These are phyloP conservation scores for Ceratobasidium sp. DNA, from an alignment of 1,284 basidiomycete species.

Conservation along the genomic window DNA sequence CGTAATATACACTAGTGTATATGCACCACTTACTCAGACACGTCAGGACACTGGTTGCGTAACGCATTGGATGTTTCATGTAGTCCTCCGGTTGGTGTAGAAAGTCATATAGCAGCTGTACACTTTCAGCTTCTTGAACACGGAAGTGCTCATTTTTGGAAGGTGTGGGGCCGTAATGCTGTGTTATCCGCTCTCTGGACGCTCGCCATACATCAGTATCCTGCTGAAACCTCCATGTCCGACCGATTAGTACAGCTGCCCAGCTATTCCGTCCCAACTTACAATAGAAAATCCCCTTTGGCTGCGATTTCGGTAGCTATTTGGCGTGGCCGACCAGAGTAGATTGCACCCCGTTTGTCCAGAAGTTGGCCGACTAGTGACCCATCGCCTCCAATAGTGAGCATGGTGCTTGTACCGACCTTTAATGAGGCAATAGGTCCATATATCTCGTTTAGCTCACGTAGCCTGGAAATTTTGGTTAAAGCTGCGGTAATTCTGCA, in stretches of 20 bases:
- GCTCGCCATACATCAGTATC: conserved; percentile 8
- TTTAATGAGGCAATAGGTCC: conserved; percentile 19
- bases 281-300: conserved; percentile 7
- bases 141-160: neutral
- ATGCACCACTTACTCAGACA: conserved; percentile 2
- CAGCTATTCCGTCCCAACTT: neutral
- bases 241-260: neutral
- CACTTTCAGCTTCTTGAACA: conserved; percentile 32
- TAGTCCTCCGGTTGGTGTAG: conserved; percentile 5
- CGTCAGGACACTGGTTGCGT: conserved; percentile 20
- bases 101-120: conserved; percentile 30
- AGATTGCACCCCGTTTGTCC: conserved; percentile 38
- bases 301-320: neutral
- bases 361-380: conserved; percentile 29
- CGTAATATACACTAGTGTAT: neutral
- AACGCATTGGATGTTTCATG: conserved; percentile 38
- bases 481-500: neutral
- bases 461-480: neutral
- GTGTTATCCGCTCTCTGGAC: conserved; percentile 11
- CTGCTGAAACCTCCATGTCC: conserved; percentile 15
- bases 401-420: neutral
- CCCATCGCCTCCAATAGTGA: conserved; percentile 37
- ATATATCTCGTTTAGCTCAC: conserved; percentile 21
- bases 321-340: conserved; percentile 13
- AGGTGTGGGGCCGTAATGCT: neutral